Evolutionary conservation across 352 stramenopile species (phyloP), one percentile per base, ranked within the genome.

Genomic region (Phytophthora megakarya): DNA sequence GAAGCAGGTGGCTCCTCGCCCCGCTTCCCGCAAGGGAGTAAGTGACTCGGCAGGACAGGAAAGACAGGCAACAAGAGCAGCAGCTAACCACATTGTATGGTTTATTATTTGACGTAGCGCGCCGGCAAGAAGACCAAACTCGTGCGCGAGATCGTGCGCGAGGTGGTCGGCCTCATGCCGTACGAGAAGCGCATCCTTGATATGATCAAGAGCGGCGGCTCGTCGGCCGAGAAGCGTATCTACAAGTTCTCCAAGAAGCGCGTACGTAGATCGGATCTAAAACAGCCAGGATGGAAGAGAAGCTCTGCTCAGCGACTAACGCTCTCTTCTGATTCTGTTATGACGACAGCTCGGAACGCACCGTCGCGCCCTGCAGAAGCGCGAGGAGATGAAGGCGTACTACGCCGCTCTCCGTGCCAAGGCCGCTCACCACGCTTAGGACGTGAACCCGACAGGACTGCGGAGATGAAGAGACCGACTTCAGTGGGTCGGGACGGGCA

Each of bases 101-200:
- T 30, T 54, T 30, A 9, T 61, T 47, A 5, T 18, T 59, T 59
- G 30, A 66, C 42, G 45, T 63, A 95, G 86, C 86, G 83, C 67
- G 77, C 81, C 57, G 86, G 86, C 75, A 99, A 99, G 89, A 96
- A 98, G 81, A 98, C 95, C 53, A 89, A 88, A 62, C 76, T 99
- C 56, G 95, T 98, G 57, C 88, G 96, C 72, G 83, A 97, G 73
- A 96, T 99, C 74, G 89, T 98, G 53, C 93, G 96, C 73, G 98
- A 99, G 79, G 97, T 99, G 62, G 96, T 97, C 33, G 98, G 98
- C 64, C 80, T 99, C 40, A 97, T 98, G 81, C 98, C 98, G 42
- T 99, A 99, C 81, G 98, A 99, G 84, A 98, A 99, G 79, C 89
- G 98, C 72, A 98, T 99, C 73, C 91, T 99, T 67, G 98, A 99